A percentile compares a stretch with the other conserved stretches of the same genome.
These are phyloP conservation scores for Moricandia arvensis DNA, from an alignment of 345 rosid species.

Conservation along the genomic window DNA sequence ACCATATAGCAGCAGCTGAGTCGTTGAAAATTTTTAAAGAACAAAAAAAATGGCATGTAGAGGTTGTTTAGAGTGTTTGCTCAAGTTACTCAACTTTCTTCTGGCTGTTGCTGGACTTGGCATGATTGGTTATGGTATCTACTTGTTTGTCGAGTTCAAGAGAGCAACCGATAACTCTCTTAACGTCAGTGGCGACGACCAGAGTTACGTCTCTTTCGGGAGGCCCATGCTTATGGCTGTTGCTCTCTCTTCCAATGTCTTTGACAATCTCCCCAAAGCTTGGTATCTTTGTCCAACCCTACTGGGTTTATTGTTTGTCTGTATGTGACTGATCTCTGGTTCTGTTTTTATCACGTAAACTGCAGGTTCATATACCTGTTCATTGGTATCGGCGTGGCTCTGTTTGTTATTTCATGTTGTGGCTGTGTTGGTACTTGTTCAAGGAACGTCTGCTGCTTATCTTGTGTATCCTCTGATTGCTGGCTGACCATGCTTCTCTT, in stretches of 20 bases:
- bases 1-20: slow-evolving; percentile 5
- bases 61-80: slow-evolving; percentile 74
- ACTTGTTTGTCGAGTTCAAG: slow-evolving; percentile 78
- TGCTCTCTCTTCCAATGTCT: slow-evolving; percentile 49
- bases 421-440: slow-evolving; percentile 82
- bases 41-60: slow-evolving; percentile 70
- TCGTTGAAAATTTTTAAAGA: not conserved
- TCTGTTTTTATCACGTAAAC: slow-evolving; percentile 40
- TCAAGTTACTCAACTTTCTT: slow-evolving; percentile 82
- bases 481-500: not conserved
- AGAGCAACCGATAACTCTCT: slow-evolving; percentile 37
- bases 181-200: slow-evolving; percentile 32
- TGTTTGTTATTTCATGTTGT: slow-evolving; percentile 79
- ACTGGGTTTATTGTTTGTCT: not conserved
- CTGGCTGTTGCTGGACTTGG: slow-evolving; percentile 76
- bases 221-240: slow-evolving; percentile 83
- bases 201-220: slow-evolving; percentile 54
- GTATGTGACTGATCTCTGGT: slow-evolving; percentile 9
- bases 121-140: slow-evolving; percentile 93
- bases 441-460: slow-evolving; percentile 88
- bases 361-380: slow-evolving; percentile 96
- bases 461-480: slow-evolving; percentile 77
- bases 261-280: slow-evolving; percentile 73
- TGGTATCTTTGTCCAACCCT: slow-evolving; percentile 63
- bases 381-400: slow-evolving; percentile 75